A percentile compares a stretch with the other conserved stretches of the same genome.
Conservation (phyloP, 441 rosid genomes). For the Pelargonium cotyledonis region DNA sequence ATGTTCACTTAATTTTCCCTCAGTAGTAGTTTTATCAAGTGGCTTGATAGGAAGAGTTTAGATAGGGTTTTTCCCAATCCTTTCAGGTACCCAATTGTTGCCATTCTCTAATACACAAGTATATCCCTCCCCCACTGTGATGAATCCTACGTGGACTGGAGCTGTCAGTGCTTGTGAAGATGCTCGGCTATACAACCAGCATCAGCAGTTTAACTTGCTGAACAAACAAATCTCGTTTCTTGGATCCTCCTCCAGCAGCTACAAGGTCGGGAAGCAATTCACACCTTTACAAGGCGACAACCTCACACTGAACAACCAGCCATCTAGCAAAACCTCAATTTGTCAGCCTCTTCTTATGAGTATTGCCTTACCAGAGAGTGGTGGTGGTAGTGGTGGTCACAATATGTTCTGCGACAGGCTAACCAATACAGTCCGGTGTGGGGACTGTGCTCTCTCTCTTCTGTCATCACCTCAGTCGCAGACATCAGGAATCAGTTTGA, state of each 20-base stretch:
- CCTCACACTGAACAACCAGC: conserved; percentile 23
- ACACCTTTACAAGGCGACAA: conserved; percentile 45
- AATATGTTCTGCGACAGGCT: conserved; percentile 43
- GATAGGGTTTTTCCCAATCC: no score
- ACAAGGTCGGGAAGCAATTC: conserved; percentile 39
- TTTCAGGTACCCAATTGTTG: conserved; percentile 45
- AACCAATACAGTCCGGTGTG: conserved; percentile 36
- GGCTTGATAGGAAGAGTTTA: no score
- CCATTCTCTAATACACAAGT: conserved; percentile 46
- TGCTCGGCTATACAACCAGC: conserved; percentile 26
- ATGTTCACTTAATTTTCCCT: no score
- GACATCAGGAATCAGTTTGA: conserved; percentile 31
- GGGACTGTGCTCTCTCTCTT: conserved; percentile 97
- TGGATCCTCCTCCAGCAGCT: conserved; percentile 39
- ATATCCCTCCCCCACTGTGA: conserved; percentile 43
- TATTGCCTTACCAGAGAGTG: conserved; percentile 24
- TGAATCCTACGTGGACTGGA: conserved; percentile 42
- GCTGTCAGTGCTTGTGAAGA: conserved; percentile 26
- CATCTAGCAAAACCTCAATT: conserved; percentile 28
- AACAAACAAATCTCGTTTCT: conserved; percentile 33
- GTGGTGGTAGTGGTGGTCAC: conserved; percentile 18
- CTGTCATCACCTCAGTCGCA: conserved; percentile 62
- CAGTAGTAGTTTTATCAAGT: no score
- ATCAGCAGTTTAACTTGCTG: conserved; percentile 30
- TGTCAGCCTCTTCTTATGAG: conserved; percentile 35